Evolutionary conservation across 176 grass and related monocot genomes (phyloP).

Genomic region (Chloris gayana): DNA sequence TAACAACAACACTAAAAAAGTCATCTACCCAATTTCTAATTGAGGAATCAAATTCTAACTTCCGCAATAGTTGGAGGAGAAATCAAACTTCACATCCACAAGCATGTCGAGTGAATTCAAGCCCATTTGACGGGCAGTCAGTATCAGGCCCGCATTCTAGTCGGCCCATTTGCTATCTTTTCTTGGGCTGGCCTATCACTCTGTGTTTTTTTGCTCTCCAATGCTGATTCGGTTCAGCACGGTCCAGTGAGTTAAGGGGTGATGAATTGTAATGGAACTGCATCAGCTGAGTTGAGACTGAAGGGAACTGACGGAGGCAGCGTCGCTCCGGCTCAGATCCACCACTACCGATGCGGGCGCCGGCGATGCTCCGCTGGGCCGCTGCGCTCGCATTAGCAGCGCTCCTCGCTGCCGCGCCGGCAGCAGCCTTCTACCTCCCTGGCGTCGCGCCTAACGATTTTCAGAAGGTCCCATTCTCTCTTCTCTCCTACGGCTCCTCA

Average conservation of each 20-base stretch:
- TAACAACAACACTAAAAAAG: no score
- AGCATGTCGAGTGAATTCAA: no score
- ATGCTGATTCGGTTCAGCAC: background rate
- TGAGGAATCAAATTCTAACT: no score
- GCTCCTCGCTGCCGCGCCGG: constrained; percentile 13
- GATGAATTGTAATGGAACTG: no score
- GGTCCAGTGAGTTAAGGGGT: background rate
- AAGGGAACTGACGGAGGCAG: background rate
- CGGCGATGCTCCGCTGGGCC: constrained; percentile 39
- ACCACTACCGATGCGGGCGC: background rate
- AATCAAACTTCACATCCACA: no score
- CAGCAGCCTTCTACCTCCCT: constrained; percentile 41
- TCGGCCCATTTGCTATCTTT: background rate
- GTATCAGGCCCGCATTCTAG: background rate
- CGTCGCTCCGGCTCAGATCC: constrained; percentile 22
- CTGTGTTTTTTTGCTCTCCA: background rate
- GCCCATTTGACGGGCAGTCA: no score
- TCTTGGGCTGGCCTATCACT: background rate
- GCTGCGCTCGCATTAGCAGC: background rate
- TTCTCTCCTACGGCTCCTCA: background rate
- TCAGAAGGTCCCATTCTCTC: constrained; percentile 22
- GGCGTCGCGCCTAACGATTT: constrained; percentile 48
- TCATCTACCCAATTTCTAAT: no score
- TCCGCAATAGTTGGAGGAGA: no score
- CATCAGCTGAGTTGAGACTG: background rate